These are phyloP conservation scores for Aspergillus aculeatus DNA, from an alignment of 2,329 filamentous ascomycete species.

Conservation along the genomic window DNA sequence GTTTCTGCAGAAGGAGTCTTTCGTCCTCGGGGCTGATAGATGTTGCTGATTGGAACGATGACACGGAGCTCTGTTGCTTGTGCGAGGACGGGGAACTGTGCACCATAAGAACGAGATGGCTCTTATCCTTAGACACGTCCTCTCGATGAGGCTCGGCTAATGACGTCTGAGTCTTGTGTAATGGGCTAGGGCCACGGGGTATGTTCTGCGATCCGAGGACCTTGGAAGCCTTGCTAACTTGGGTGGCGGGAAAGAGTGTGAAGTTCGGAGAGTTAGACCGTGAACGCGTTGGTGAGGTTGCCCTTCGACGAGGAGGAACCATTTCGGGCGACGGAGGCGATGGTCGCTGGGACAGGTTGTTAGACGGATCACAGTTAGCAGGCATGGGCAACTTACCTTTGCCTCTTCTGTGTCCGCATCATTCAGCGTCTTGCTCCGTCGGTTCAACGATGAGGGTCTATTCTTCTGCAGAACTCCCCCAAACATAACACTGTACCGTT, in stretches of 20 bases:
- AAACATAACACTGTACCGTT: slow-evolving; percentile 95
- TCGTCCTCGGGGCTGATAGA: slow-evolving; percentile 18
- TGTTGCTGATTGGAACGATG: slow-evolving; percentile 19
- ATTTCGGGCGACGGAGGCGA: slow-evolving; percentile 13
- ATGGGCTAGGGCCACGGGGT: slow-evolving; percentile 27
- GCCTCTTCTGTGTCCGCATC: slow-evolving; percentile 56
- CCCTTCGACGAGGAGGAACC: slow-evolving; percentile 30
- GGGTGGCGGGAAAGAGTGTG: slow-evolving; percentile 38
- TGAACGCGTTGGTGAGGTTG: slow-evolving; percentile 37
- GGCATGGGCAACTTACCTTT: slow-evolving; percentile 28
- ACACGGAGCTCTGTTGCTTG: slow-evolving; percentile 18
- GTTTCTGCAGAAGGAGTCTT: slow-evolving; percentile 14
- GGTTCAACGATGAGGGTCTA: slow-evolving; percentile 33
- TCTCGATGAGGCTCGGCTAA: slow-evolving; percentile 15
- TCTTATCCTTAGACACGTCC: slow-evolving; percentile 16
- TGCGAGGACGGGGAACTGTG: slow-evolving; percentile 13
- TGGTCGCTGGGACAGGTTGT: slow-evolving; percentile 2
- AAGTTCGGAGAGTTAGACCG: slow-evolving; percentile 38
- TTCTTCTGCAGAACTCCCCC: slow-evolving; percentile 63
- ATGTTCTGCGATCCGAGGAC: slow-evolving; percentile 32
- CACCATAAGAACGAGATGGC: slow-evolving; percentile 9
- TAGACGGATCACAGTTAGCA: neutral
- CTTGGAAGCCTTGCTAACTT: slow-evolving; percentile 32
- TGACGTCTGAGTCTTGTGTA: slow-evolving; percentile 25
- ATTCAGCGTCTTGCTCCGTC: slow-evolving; percentile 39